Evolutionary conservation across 257 asterid species (phyloP).

Genomic region (Solanum commersonii): DNA sequence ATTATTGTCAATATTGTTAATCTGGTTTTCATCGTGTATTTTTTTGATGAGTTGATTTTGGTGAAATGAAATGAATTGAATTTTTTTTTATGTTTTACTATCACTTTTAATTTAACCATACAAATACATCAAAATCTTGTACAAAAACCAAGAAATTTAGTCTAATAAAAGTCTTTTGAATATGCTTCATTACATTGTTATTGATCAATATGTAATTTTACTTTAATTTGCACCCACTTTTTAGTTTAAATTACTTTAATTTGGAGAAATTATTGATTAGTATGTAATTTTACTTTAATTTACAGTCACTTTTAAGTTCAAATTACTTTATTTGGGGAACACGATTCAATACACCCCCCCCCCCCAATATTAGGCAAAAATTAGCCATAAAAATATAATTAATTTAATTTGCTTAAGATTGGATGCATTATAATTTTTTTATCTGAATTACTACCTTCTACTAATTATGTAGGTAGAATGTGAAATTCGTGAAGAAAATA

Average conservation of each 20-base stretch:
- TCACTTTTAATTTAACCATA: background rate
- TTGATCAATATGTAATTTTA: background rate
- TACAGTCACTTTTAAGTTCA: background rate
- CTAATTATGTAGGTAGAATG: background rate
- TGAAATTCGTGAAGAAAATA: too few relatives aligned
- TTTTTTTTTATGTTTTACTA: too few relatives aligned
- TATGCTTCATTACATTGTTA: too few relatives aligned
- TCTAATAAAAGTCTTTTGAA: background rate
- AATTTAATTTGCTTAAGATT: background rate
- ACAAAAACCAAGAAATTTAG: background rate
- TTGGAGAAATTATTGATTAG: background rate
- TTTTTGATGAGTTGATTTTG: background rate
- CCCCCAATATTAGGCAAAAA: too few relatives aligned
- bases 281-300: background rate
- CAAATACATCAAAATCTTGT: background rate
- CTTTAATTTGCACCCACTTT: background rate
- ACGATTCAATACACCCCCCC: background rate
- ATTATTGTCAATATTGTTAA: background rate
- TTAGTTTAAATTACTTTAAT: background rate
- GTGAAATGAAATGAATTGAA: too few relatives aligned
- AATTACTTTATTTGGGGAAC: background rate
- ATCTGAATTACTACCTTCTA: background rate
- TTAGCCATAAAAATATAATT: background rate
- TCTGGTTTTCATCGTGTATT: too few relatives aligned
- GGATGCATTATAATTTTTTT: too few relatives aligned